phyloP scores from a whole-genome alignment of 1,139 yeast species.

The Saccharomyces hybrid region DNA sequence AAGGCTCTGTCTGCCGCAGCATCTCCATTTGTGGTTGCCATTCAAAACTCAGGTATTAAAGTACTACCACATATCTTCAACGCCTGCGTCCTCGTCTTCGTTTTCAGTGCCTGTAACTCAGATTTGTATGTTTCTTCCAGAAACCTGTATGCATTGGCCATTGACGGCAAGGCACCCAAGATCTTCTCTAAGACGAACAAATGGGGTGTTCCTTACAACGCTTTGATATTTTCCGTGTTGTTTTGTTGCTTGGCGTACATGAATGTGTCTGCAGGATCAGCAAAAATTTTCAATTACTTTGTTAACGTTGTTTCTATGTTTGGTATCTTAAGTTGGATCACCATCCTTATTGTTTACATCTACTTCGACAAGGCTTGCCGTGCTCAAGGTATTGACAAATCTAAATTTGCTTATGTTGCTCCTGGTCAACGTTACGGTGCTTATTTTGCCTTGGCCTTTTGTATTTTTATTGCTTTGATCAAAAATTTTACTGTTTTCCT shows the following conservation, averaged over 20 bases:
- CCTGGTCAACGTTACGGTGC: conserved; percentile 65
- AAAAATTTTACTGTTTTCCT: conserved; percentile 72
- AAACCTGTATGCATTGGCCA: conserved; percentile 56
- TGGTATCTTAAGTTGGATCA: conserved; percentile 64
- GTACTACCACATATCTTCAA: conserved; percentile 61
- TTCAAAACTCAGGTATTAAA: conserved; percentile 52
- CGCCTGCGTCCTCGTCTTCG: conserved; percentile 60
- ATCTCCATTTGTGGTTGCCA: conserved; percentile 68
- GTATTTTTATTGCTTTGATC: conserved; percentile 52
- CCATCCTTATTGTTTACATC: conserved; percentile 54
- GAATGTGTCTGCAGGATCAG: conserved; percentile 48
- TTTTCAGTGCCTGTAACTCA: conserved; percentile 67
- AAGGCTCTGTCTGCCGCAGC: conserved; percentile 54
- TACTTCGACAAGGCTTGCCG: conserved; percentile 57
- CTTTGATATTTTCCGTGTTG: conserved; percentile 38
- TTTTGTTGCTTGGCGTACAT: conserved; percentile 58
- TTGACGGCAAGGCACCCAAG: conserved; percentile 56
- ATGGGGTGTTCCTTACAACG: conserved; percentile 56
- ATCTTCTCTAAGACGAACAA: conserved; percentile 53
- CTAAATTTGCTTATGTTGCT: conserved; percentile 48
- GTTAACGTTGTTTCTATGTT: conserved; percentile 66
- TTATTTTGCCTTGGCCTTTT: conserved; percentile 48
- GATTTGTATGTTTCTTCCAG: conserved; percentile 67
- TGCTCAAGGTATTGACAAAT: conserved; percentile 51
- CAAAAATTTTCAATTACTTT: conserved; percentile 56